Percentiles rank a stretch among this genome's conserved stretches.
Evolutionary conservation across 2,329 filamentous ascomycete genomes (phyloP).

Genomic region (Lachnellula willkommii): DNA sequence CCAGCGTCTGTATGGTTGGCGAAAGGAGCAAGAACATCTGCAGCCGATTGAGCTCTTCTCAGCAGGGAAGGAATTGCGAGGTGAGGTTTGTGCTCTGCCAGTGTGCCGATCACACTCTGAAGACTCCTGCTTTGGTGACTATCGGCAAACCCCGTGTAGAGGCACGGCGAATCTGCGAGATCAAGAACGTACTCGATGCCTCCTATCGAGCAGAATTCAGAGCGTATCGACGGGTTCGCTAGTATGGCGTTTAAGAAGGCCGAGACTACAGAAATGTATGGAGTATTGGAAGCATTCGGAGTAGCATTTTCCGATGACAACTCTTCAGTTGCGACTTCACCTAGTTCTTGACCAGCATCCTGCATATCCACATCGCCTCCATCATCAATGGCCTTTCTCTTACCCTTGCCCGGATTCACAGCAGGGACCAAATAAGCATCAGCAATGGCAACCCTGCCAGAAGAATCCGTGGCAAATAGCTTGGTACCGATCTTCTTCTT

Average conservation of each 20-base stretch:
- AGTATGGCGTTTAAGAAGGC: conserved; percentile 59
- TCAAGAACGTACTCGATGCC: conserved; percentile 82
- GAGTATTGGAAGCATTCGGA: conserved; percentile 25
- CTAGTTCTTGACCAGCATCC: conserved; percentile 39
- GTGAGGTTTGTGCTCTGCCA: conserved; percentile 76
- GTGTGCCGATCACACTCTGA: conserved; percentile 65
- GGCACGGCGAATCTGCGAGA: conserved; percentile 73
- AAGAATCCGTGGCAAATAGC: conserved; percentile 57
- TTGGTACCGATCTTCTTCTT: conserved; percentile 71
- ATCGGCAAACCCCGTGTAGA: conserved; percentile 68
- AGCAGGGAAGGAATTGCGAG: conserved; percentile 78
- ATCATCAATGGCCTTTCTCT: conserved; percentile 34
- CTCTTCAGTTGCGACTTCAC: background rate
- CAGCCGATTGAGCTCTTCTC: conserved; percentile 63
- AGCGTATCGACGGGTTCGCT: conserved; percentile 26
- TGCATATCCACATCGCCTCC: conserved; percentile 64
- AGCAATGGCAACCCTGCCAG: conserved; percentile 55
- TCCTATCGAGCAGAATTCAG: conserved; percentile 67
- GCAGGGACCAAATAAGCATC: conserved; percentile 35
- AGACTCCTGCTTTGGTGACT: conserved; percentile 64
- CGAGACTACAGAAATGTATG: conserved; percentile 68
- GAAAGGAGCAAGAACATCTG: conserved; percentile 64
- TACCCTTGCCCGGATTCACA: conserved; percentile 33
- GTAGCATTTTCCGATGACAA: conserved; percentile 20
- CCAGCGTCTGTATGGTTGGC: conserved; percentile 42